Evolutionary conservation across 352 stramenopile genomes (phyloP).

Genomic region (Pythium dissotocum): DNA sequence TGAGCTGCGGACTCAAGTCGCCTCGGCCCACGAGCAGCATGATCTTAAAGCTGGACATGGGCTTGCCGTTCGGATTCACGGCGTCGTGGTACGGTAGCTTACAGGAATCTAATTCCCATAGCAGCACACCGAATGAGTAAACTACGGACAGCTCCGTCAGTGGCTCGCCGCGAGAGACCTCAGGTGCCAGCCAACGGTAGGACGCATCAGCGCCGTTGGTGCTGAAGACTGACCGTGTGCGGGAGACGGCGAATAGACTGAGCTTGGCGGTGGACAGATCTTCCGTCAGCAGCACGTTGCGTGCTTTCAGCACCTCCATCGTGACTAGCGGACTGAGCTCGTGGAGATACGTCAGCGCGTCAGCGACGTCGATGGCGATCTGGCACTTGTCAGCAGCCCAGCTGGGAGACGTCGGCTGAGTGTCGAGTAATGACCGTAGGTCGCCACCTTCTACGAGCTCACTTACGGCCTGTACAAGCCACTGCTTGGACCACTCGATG

Average conservation of each 20-base stretch:
- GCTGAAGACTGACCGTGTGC: not conserved
- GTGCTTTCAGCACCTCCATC: not conserved
- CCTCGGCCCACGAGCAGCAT: not conserved
- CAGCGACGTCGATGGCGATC: not conserved
- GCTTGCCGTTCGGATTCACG: not conserved
- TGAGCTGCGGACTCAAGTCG: not conserved
- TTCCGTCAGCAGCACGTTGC: not conserved
- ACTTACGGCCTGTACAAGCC: not conserved
- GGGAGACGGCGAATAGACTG: not conserved
- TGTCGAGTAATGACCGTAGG: not conserved
- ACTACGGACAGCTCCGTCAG: not conserved
- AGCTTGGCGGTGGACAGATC: not conserved
- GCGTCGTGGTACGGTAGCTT: not conserved
- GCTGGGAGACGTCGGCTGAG: not conserved
- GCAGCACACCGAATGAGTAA: not conserved
- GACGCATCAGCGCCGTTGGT: not conserved
- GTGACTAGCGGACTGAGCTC: not conserved
- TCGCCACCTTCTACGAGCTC: not conserved
- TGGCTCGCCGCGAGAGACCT: not conserved
- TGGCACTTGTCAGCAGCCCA: not conserved
- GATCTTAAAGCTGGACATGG: not conserved
- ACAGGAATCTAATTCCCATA: not conserved
- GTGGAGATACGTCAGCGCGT: not conserved
- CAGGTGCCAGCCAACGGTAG: not conserved
- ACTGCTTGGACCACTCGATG: not conserved